Base-by-base conservation (phyloP, 345 rosid genomes). In the Corchorus olitorius region DNA sequence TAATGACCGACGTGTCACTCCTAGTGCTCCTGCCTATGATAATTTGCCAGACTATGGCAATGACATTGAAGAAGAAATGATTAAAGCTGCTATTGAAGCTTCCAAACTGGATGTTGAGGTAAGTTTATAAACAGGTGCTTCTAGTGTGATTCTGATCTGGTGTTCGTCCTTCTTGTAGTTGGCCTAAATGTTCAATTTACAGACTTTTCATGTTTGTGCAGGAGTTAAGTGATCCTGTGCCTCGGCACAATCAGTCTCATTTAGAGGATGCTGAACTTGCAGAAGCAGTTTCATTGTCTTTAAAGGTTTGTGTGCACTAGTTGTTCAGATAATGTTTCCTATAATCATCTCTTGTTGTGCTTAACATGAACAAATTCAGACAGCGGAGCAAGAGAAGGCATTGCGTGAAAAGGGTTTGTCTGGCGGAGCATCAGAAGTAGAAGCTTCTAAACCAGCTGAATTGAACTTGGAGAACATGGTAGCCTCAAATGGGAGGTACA, bases 51-150 rank as follows among this genome's bases (percentile, higher is more conserved):
- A 89, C 75, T 78, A 83, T 83, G 45, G 75, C 83, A 85, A 89
- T 89, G 99, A 94, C 74, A 90, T 94, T 63, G 99, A 97, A 86
- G 99, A 97, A 88, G 94, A 97, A 84, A 97, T 97, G 99, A 76
- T 97, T 81, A 84, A 81, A 76, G 99, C 98, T 86, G 99, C 99
- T 76, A 94, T 97, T 72, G 99, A 97, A 90, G 99, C 99, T 80
- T 97, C 99, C 48, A 97, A 84, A 76, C 75, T 54, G 78, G 98
- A 92, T 60, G 90, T 85, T 79, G 87, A 81, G 90, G 95, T 88
- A 78, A 81, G 72, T 55, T 59, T 17, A n/a, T 63, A 14, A 33
- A 52, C 12, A 2, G 48, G 34, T 37, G 62, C 11, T 19, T 75
- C 34, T 5, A 59, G 53, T 50, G 76, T 37, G 67, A 52, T 20